Evolutionary conservation across 1,284 basidiomycete genomes (phyloP).

Genomic region (Athelia psychrophila): DNA sequence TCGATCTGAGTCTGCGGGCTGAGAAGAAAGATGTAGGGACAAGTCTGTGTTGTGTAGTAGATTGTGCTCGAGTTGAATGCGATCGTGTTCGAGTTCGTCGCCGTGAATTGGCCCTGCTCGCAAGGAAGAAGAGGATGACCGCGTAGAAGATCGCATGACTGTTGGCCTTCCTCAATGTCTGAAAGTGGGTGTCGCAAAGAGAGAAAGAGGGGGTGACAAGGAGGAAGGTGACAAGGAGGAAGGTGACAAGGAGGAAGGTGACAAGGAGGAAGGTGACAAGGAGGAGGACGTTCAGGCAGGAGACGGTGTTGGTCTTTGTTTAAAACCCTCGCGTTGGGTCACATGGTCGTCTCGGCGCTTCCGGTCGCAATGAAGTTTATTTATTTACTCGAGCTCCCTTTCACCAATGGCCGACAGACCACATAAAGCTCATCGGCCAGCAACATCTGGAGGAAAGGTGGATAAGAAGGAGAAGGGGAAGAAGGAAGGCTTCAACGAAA

Average conservation of each 20-base stretch:
- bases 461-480: constrained; percentile 80
- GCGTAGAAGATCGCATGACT: not conserved
- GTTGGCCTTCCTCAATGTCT: not conserved
- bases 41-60: constrained; percentile 69
- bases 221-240: not conserved
- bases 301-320: too few species aligned
- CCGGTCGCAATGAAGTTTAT: not conserved
- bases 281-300: not conserved
- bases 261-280: not conserved
- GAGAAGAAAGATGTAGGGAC: constrained; percentile 61
- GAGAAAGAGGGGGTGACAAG: not conserved
- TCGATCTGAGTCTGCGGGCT: constrained; percentile 17
- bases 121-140: not conserved
- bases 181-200: not conserved
- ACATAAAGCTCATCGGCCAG: constrained; percentile 77
- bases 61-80: constrained; percentile 73
- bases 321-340: not conserved
- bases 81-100: constrained; percentile 67
- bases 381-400: constrained; percentile 1
- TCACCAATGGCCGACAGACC: constrained; percentile 60
- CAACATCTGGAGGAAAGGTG: constrained; percentile 70
- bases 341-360: not conserved
- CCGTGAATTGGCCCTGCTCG: constrained; percentile 41
- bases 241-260: not conserved
- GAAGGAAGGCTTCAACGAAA: constrained; percentile 84